Percentiles rank a stretch among this genome's conserved stretches.
These are phyloP conservation scores for Syncephalastrum racemosum DNA, from an alignment of 371 early-diverging fungal genomes.

Conservation along the genomic window DNA sequence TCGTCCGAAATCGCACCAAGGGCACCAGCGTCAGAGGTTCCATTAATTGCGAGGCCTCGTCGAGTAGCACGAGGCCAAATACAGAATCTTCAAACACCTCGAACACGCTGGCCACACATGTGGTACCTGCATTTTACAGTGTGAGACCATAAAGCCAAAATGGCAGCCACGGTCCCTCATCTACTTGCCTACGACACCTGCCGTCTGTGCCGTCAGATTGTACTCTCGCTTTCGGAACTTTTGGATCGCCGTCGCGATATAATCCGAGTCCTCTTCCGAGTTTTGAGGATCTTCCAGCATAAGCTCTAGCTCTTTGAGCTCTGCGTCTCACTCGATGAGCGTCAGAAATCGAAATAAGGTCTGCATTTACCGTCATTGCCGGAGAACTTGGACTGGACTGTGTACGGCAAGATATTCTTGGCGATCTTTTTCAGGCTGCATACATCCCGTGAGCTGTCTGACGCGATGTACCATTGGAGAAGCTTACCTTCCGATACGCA, in stretches of 20 bases:
- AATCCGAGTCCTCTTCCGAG: conserved; percentile 51
- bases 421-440: conserved; percentile 77
- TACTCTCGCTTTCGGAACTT: conserved; percentile 61
- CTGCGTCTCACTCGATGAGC: conserved; percentile 19
- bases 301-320: conserved; percentile 70
- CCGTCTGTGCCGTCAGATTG: conserved; percentile 38
- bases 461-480: neutral
- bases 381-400: conserved; percentile 52
- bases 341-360: neutral
- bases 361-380: conserved; percentile 47
- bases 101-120: conserved; percentile 77
- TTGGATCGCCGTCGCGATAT: conserved; percentile 65
- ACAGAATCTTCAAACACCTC: conserved; percentile 59
- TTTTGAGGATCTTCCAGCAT: conserved; percentile 65
- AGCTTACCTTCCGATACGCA: conserved; percentile 79
- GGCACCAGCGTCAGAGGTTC: conserved; percentile 91
- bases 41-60: conserved; percentile 87
- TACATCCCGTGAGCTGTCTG: neutral
- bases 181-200: conserved; percentile 61
- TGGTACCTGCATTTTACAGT: conserved; percentile 47
- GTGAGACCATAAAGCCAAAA: neutral
- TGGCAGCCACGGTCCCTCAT: neutral
- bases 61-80: conserved; percentile 80
- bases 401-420: conserved; percentile 66
- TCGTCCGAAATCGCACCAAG: conserved; percentile 59